These are phyloP conservation scores for Penicillium concentricum DNA, from an alignment of 2,329 filamentous ascomycete species.

Conservation along the genomic window DNA sequence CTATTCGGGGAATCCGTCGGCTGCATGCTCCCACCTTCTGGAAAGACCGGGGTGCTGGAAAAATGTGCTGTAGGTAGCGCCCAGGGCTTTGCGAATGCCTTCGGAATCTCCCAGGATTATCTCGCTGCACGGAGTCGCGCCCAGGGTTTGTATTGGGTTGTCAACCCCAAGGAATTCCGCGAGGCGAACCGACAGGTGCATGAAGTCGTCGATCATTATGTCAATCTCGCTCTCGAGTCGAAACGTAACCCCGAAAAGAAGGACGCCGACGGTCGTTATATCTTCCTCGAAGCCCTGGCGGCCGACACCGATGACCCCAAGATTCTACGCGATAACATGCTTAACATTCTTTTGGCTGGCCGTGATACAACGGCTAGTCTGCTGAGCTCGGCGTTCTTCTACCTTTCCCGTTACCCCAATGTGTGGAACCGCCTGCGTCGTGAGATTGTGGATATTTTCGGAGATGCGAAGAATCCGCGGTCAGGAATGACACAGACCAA, in stretches of 20 bases:
- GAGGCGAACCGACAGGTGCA: slow-evolving; percentile 44
- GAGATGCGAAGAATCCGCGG: slow-evolving; percentile 38
- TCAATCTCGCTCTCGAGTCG: slow-evolving; percentile 43
- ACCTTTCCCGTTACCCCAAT: slow-evolving; percentile 42
- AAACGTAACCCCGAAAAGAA: slow-evolving; percentile 35
- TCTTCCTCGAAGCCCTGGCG: slow-evolving; percentile 52
- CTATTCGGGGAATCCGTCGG: slow-evolving; percentile 74
- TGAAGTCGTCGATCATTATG: slow-evolving; percentile 52
- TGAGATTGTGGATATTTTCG: slow-evolving; percentile 41
- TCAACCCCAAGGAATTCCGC: slow-evolving; percentile 41
- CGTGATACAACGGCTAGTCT: slow-evolving; percentile 54
- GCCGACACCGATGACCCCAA: slow-evolving; percentile 47
- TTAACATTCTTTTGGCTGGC: slow-evolving; percentile 54
- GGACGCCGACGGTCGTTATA: slow-evolving; percentile 40
- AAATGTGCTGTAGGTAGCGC: slow-evolving; percentile 34
- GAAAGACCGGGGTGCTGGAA: slow-evolving; percentile 52
- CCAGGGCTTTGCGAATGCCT: slow-evolving; percentile 38
- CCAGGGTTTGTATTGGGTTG: slow-evolving; percentile 38
- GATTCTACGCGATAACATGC: slow-evolving; percentile 48
- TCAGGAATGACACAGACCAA: slow-evolving; percentile 44
- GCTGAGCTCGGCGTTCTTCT: slow-evolving; percentile 48
- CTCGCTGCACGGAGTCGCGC: slow-evolving; percentile 31
- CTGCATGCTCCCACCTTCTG: slow-evolving; percentile 41
- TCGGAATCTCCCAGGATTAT: slow-evolving; percentile 36
- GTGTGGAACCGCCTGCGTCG: slow-evolving; percentile 39